Conservation (phyloP, 1,139 yeast species). For the Suhomyces terraborum region DNA sequence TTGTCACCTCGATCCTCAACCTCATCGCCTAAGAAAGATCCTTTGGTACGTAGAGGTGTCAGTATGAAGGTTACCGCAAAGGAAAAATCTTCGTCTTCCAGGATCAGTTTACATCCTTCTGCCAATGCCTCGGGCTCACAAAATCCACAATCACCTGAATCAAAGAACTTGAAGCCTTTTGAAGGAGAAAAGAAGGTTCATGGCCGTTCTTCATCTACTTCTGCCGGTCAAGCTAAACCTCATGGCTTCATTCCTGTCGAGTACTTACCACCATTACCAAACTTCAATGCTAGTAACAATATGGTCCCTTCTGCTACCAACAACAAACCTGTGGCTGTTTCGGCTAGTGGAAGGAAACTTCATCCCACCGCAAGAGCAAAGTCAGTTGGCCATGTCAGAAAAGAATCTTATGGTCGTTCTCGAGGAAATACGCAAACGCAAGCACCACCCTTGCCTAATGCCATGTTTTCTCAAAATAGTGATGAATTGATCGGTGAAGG, state of each 20-base stretch:
- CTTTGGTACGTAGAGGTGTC: slow-evolving; percentile 61
- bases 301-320: slow-evolving; percentile 5
- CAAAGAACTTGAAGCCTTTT: slow-evolving; percentile 2
- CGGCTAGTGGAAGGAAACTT: slow-evolving; percentile 22
- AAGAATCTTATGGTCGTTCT: slow-evolving; percentile 45
- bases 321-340: slow-evolving; percentile 9
- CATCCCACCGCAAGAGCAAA: slow-evolving; percentile 92
- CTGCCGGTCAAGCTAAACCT: slow-evolving; percentile 30
- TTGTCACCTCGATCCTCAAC: slow-evolving; percentile 20
- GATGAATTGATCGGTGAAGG: slow-evolving; percentile 35
- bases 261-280: slow-evolving; percentile 53
- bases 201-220: slow-evolving; percentile 34
- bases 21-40: slow-evolving; percentile 33
- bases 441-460: slow-evolving; percentile 56
- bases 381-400: slow-evolving; percentile 72
- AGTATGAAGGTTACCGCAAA: slow-evolving; percentile 64
- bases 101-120: slow-evolving; percentile 26
- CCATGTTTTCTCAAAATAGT: slow-evolving; percentile 44
- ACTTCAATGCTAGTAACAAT: slow-evolving; percentile 27
- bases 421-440: slow-evolving; percentile 30
- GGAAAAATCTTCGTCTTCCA: slow-evolving; percentile 43
- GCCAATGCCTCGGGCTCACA: slow-evolving; percentile 19
- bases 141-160: slow-evolving; percentile 9
- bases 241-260: slow-evolving; percentile 51
- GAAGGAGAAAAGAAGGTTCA: slow-evolving; percentile 10